phyloP scores from a whole-genome alignment of 1,284 basidiomycete genomes.

The Leccinum angustisporum region DNA sequence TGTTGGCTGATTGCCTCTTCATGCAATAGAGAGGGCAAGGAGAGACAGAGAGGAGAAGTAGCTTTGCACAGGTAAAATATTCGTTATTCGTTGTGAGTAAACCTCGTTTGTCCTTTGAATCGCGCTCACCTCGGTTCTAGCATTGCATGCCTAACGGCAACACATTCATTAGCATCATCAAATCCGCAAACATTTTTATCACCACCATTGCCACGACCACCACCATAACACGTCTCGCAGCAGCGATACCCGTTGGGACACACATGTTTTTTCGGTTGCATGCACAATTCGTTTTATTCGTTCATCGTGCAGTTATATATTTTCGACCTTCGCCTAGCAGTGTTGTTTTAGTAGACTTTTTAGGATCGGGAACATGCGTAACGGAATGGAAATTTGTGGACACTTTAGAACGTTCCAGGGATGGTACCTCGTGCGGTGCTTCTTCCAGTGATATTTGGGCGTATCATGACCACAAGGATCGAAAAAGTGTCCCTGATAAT shows the following conservation, averaged over 20 bases:
- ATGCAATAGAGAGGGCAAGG: background rate
- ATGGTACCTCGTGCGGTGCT: background rate
- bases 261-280: constrained; percentile 6
- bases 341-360: constrained; percentile 26
- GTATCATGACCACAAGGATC: background rate
- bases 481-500: background rate
- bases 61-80: constrained; percentile 5
- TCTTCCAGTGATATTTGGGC: background rate
- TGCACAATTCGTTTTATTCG: constrained; percentile 13
- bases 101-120: background rate
- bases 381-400: constrained; percentile 5
- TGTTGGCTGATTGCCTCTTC: background rate
- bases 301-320: constrained; percentile 19
- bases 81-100: constrained; percentile 27
- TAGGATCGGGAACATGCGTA: background rate
- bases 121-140: constrained; percentile 18
- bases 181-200: background rate
- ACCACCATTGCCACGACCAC: constrained; percentile 2
- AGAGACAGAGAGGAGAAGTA: background rate
- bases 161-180: constrained; percentile 8
- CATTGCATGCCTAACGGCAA: constrained; percentile 10
- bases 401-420: background rate
- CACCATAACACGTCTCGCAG: constrained; percentile 3
- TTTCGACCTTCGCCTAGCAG: constrained; percentile 22
- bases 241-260: constrained; percentile 3